Evolutionary conservation across 805 yeast species (phyloP).

Genomic region (Yarrowia sp.): DNA sequence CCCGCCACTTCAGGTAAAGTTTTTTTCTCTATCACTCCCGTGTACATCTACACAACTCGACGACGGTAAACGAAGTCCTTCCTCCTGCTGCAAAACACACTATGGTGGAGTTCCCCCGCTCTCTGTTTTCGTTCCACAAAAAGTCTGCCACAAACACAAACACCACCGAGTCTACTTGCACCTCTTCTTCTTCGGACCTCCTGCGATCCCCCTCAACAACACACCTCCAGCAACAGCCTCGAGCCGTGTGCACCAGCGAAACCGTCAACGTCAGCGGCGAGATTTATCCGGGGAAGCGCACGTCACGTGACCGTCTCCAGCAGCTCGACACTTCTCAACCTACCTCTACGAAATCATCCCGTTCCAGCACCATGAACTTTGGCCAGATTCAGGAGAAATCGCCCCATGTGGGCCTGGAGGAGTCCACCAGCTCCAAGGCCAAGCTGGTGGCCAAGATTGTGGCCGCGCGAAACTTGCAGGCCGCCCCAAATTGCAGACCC

Average conservation of each 20-base stretch:
- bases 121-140: conserved; percentile 24
- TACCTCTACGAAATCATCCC: conserved; percentile 2
- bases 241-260: conserved; percentile 25
- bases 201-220: conserved; percentile 22
- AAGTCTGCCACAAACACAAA: not conserved
- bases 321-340: not conserved
- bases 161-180: too few species aligned
- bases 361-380: conserved; percentile 24
- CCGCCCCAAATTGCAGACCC: conserved; percentile 60
- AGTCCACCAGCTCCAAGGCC: conserved; percentile 19
- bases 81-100: conserved; percentile 21
- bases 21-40: too few species aligned
- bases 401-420: conserved; percentile 23
- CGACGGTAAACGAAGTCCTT: not conserved
- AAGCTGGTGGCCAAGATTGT: conserved; percentile 75
- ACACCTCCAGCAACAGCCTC: conserved; percentile 5
- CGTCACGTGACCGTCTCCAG: conserved; percentile 13
- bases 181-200: too few species aligned
- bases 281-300: conserved; percentile 9
- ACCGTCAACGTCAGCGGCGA: conserved; percentile 26
- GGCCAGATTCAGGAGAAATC: conserved; percentile 26
- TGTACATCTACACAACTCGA: too few species aligned
- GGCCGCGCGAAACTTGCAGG: conserved; percentile 70
- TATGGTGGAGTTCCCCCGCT: conserved; percentile 27
- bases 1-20: too few species aligned